Evolutionary conservation across 1,139 yeast species (phyloP).

Genomic region (Insectozyma bohioensis): DNA sequence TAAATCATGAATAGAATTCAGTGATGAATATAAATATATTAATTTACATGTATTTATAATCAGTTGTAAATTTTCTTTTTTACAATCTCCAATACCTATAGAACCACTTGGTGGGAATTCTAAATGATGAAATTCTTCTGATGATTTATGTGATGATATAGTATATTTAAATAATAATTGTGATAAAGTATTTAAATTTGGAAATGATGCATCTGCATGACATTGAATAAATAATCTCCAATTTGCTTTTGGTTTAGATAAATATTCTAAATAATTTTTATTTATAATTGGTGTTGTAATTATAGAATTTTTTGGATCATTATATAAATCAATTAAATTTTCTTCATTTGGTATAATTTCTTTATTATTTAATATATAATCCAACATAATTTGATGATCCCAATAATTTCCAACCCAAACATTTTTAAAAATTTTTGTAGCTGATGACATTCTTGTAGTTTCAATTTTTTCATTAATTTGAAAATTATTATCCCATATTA

Average conservation of each 20-base stretch:
- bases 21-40: slow-evolving; percentile 42
- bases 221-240: slow-evolving; percentile 42
- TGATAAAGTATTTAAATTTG: slow-evolving; percentile 38
- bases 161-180: slow-evolving; percentile 35
- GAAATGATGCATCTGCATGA: slow-evolving; percentile 60
- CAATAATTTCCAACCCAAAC: slow-evolving; percentile 81
- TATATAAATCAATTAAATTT: slow-evolving; percentile 36
- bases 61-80: slow-evolving; percentile 52
- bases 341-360: not conserved
- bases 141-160: slow-evolving; percentile 21
- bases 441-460: slow-evolving; percentile 79
- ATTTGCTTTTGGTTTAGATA: slow-evolving; percentile 35
- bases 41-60: slow-evolving; percentile 66
- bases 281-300: slow-evolving; percentile 1
- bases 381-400: slow-evolving; percentile 43
- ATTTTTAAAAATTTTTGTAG: slow-evolving; percentile 54
- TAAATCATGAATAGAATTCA: slow-evolving; percentile 23
- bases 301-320: slow-evolving; percentile 38
- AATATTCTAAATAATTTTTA: slow-evolving; percentile 21
- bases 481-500: slow-evolving; percentile 69
- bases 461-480: slow-evolving; percentile 75
- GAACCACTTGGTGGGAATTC: slow-evolving; percentile 87
- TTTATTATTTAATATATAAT: slow-evolving; percentile 20
- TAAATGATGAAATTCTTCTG: slow-evolving; percentile 38
- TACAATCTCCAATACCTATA: slow-evolving; percentile 68